Evolutionary conservation across 371 early-diverging fungal species (phyloP), one percentile per base, ranked within the genome.

Genomic region (Mortierella sp.): DNA sequence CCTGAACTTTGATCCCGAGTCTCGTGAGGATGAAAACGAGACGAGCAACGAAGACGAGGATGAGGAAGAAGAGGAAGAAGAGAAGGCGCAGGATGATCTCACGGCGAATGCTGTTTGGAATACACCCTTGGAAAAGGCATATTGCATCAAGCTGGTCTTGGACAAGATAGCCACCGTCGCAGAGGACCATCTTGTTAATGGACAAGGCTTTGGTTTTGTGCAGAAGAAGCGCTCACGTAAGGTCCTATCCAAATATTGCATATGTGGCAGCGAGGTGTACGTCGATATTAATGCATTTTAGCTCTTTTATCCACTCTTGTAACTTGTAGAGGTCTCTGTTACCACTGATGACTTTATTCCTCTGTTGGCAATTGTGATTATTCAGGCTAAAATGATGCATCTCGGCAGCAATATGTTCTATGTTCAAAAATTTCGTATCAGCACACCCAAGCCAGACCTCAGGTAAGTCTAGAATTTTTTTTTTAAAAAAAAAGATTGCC

Each of bases 291-390:
- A 36, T 36, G 38, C 9, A 10, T 48, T 47, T 28, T 67, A 13
- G 45, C 41, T 59, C 15, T 28, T 16, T 6, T 53, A 13, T n/a
- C 33, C 5, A 58, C 19, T 15, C 58, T 28, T 11, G n/a, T 1
- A n/a, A 48, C 36, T 16, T 58, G 15, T 69, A 79, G 81, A 80
- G 15, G 81, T 75, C 3, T 87, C 86, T 2, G 88, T 91, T 11
- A 91, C 90, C 1, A 86, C 91, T 11, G 91, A 91, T 69, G 89
- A 91, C 64, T 86, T 89, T 80, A 91, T 91, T 69, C 91, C 91
- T 50, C 68, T 91, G n/a, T 74, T 89, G 36, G 88, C 90, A 8
- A 86, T 85, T 72, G 86, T 86, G 11, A 84, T 90, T 66, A 80
- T 88, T 24, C 88, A 89, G 40, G 87, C 87, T 21, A 80, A 84